Evolutionary conservation across 75 land plant species (phyloP), one percentile per base, ranked within the genome.

Genomic region (Gnetum montanum): DNA sequence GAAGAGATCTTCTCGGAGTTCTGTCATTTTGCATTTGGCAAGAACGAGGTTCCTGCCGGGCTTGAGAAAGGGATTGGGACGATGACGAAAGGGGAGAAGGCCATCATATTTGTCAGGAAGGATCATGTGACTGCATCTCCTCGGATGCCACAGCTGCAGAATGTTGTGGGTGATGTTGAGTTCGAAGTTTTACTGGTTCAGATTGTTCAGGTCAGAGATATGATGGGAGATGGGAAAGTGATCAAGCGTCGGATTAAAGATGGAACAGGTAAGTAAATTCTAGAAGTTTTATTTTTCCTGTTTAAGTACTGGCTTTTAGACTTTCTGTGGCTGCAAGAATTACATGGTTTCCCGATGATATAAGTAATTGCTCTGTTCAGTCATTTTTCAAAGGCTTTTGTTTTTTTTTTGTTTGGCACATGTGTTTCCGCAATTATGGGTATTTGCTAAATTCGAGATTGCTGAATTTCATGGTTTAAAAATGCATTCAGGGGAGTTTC

Each of bases 111-210:
- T 78, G 81, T 88, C 7, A 70, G 69, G 6, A 59, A 47, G 43
- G 34, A 58, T 18, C 74, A 93, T 50, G 48, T 90, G 34, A 80
- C 84, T 46, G 45, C 58, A 15, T 73, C 86, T 55, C 60, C 86
- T 40, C 25, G 63, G 8, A 50, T 74, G 38, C 66, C 79, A 37
- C 25, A 43, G n/a, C 49, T 72, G n/a, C 76, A 69, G 30, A 20
- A 65, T 16, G 65, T 70, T 48, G 33, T 57, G 56, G 78, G 73
- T 35, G 98, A 90, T 56, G 54, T 93, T 57, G 72, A 72, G 41
- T 93, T 88, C 80, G 98, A 93, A 60, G 90, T 93, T 46, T 94
- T 88, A 61, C 63, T 93, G 23, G 72, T 82, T 19, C 98, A 93
- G 66, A 77, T 93, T 34, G 75, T 85, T 60, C 98, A 93, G 95